Conservation (phyloP, 257 asterid genomes). For the Striga asiatica region DNA sequence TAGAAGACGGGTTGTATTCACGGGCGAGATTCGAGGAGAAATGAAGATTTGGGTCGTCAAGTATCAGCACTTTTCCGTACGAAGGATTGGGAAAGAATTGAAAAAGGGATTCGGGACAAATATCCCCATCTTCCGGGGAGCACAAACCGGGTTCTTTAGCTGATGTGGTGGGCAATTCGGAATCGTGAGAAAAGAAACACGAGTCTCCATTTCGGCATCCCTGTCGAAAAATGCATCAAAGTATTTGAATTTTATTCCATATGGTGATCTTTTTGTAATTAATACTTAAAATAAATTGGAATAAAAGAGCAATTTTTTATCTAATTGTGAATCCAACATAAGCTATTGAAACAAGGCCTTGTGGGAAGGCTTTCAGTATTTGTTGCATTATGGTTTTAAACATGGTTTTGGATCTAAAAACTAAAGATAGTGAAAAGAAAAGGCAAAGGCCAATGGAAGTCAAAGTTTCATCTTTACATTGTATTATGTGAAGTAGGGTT, state of each 20-base stretch:
- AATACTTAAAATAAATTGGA: no score
- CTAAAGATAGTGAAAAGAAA: no score
- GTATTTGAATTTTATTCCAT: not conserved
- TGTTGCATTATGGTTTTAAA: no score
- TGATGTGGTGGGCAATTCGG: constrained; percentile 25
- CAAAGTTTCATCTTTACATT: no score
- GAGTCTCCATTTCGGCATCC: constrained; percentile 82
- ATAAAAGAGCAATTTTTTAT: no score
- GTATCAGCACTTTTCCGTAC: constrained; percentile 43
- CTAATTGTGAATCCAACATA: no score
- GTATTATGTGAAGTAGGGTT: no score
- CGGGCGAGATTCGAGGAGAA: constrained; percentile 45
- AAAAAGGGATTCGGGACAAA: constrained; percentile 38
- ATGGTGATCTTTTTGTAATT: no score
- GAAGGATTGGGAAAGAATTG: constrained; percentile 43
- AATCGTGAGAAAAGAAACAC: constrained; percentile 72
- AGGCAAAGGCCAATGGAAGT: no score
- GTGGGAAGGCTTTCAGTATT: no score
- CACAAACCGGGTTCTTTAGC: constrained; percentile 28
- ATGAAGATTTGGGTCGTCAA: constrained; percentile 61
- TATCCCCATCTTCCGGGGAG: constrained; percentile 36
- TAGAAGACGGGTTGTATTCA: constrained; percentile 36
- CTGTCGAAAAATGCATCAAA: constrained; percentile 34
- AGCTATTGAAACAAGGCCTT: no score
- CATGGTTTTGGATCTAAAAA: no score